A percentile compares a stretch with the other conserved stretches of the same genome.
Conservation (phyloP, 805 yeast genomes). For the Zygosaccharomyces gambellarensis region DNA sequence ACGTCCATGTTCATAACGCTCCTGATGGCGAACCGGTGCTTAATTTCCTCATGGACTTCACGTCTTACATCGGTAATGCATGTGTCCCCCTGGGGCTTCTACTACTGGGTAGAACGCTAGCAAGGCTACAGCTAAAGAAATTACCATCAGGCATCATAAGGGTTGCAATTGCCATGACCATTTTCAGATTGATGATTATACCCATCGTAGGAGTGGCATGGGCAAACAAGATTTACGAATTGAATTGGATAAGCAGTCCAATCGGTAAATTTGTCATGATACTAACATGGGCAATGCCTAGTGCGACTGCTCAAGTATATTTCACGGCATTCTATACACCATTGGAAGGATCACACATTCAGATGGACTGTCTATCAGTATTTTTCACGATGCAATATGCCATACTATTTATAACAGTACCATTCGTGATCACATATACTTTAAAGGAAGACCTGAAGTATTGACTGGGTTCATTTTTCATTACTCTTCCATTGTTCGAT, state of each 20-base stretch:
- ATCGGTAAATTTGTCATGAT: conserved; percentile 70
- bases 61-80: conserved; percentile 77
- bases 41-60: conserved; percentile 77
- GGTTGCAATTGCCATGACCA: conserved; percentile 53
- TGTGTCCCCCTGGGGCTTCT: conserved; percentile 83
- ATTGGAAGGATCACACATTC: conserved; percentile 45
- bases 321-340: conserved; percentile 86
- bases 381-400: conserved; percentile 63
- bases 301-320: conserved; percentile 83
- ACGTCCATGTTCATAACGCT: conserved; percentile 56
- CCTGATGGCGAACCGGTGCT: conserved; percentile 84
- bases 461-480: conserved; percentile 2
- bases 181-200: conserved; percentile 56
- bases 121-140: conserved; percentile 56
- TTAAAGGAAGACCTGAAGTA: conserved; percentile 29
- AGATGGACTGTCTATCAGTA: conserved; percentile 78
- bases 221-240: conserved; percentile 53
- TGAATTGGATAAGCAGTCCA: conserved; percentile 57
- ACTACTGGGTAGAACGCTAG: conserved; percentile 81
- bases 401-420: conserved; percentile 58
- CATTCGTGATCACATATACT: conserved; percentile 63
- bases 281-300: conserved; percentile 74
- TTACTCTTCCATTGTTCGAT: neutral
- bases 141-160: conserved; percentile 61
- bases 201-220: conserved; percentile 77